Conservation (phyloP, 2,329 filamentous ascomycete species). For the Nemania abortiva region DNA sequence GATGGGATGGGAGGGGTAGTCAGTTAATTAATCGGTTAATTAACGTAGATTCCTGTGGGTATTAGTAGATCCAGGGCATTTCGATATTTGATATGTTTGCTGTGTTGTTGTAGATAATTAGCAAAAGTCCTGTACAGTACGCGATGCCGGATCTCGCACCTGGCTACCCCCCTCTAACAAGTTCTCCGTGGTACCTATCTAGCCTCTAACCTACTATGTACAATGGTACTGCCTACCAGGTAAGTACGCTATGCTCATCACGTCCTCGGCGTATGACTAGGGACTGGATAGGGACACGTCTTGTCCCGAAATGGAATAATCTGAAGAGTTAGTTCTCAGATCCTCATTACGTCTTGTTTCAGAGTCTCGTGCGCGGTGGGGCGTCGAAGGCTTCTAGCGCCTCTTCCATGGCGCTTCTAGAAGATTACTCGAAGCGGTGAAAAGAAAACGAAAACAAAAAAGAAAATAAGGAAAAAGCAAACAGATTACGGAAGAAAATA, state of each 20-base stretch:
- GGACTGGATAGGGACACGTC: conserved; percentile 28
- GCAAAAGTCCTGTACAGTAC: neutral
- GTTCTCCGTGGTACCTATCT: neutral
- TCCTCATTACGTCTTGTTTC: conserved; percentile 35
- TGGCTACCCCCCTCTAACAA: conserved; percentile 1
- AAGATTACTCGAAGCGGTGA: conserved; percentile 31
- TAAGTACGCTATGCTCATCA: neutral
- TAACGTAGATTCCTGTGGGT: too few species aligned
- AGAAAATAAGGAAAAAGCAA: neutral
- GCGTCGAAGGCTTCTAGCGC: conserved; percentile 28
- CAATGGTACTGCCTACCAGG: too few species aligned
- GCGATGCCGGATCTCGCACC: neutral
- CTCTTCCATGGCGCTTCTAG: conserved; percentile 26
- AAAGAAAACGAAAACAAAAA: neutral
- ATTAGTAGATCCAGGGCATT: too few species aligned
- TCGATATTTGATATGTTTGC: too few species aligned
- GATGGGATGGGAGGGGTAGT: conserved; percentile 6
- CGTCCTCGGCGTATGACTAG: conserved; percentile 3
- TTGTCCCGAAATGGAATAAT: conserved; percentile 24
- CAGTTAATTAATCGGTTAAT: too few species aligned
- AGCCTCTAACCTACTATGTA: neutral
- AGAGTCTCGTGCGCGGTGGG: conserved; percentile 25
- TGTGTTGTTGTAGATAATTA: neutral
- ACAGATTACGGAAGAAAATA: too few species aligned
- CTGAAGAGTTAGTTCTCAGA: conserved; percentile 25